Evolutionary conservation across 352 stramenopile genomes (phyloP).

Genomic region (Globisporangium paroecandrum): DNA sequence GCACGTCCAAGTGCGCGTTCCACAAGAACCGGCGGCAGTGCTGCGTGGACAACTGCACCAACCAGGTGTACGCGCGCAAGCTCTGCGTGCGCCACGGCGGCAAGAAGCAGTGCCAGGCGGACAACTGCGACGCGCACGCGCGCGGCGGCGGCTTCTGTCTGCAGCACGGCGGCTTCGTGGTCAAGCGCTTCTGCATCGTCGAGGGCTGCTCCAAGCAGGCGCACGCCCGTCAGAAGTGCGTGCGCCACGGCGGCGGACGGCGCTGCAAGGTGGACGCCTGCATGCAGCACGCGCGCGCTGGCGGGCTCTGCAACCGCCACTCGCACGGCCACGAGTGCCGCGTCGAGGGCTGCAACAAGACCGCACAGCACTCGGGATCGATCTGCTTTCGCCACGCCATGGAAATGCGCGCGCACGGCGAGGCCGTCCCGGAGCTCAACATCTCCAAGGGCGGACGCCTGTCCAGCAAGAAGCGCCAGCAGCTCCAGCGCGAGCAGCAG

Average conservation of each 20-base stretch:
- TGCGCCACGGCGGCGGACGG: slow-evolving; percentile 66
- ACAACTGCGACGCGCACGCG: slow-evolving; percentile 70
- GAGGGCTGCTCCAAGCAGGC: slow-evolving; percentile 78
- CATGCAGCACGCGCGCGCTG: slow-evolving; percentile 70
- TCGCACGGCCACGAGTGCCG: slow-evolving; percentile 70
- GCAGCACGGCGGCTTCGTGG: slow-evolving; percentile 75
- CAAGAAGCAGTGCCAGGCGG: slow-evolving; percentile 76
- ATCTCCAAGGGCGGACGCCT: slow-evolving; percentile 72
- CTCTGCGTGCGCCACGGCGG: slow-evolving; percentile 78
- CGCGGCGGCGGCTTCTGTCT: slow-evolving; percentile 72
- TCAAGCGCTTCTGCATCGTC: slow-evolving; percentile 82
- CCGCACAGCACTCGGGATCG: slow-evolving; percentile 69
- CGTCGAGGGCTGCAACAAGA: slow-evolving; percentile 79
- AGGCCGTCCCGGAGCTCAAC: slow-evolving; percentile 70
- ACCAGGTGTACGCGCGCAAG: slow-evolving; percentile 82
- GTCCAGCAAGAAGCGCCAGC: slow-evolving; percentile 68
- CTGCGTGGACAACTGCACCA: slow-evolving; percentile 77
- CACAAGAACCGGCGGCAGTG: slow-evolving; percentile 83
- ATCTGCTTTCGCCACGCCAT: slow-evolving; percentile 79
- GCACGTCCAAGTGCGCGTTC: slow-evolving; percentile 75
- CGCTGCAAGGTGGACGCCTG: slow-evolving; percentile 70
- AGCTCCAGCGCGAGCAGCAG: slow-evolving; percentile 64
- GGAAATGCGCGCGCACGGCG: slow-evolving; percentile 64
- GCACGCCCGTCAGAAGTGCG: slow-evolving; percentile 71
- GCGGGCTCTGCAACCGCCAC: slow-evolving; percentile 72